These are phyloP conservation scores for Sphaerulina musiva DNA, from an alignment of 2,329 filamentous ascomycete genomes.

Conservation along the genomic window DNA sequence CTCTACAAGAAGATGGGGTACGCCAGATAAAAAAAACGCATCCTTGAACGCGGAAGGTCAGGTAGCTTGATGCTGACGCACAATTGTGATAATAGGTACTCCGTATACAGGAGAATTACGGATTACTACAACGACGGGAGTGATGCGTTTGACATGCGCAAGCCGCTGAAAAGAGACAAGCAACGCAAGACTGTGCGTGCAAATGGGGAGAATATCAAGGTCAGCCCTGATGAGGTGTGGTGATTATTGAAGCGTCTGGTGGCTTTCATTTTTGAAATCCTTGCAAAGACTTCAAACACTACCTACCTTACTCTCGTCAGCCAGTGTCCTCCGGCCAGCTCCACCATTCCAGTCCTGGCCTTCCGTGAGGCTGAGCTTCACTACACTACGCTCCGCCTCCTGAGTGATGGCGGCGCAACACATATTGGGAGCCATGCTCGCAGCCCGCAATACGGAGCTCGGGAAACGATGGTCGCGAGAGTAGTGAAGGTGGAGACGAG, in stretches of 20 bases:
- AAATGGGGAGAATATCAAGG: constrained; percentile 70
- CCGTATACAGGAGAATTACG: constrained; percentile 78
- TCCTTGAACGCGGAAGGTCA: constrained; percentile 4
- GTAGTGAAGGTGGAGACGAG: too few species aligned
- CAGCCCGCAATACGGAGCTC: too few species aligned
- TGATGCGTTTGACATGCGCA: constrained; percentile 96
- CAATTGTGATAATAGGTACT: constrained; percentile 48
- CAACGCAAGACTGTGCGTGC: constrained; percentile 68
- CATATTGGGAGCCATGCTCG: too few species aligned
- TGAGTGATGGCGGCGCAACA: too few species aligned
- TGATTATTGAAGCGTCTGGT: constrained; percentile 38
- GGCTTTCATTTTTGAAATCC: not conserved
- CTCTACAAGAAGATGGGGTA: constrained; percentile 87
- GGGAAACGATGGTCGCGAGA: too few species aligned
- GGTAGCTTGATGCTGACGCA: not conserved
- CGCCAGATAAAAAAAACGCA: constrained; percentile 14
- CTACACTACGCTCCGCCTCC: too few species aligned
- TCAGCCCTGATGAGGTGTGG: constrained; percentile 82
- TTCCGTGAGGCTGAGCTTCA: too few species aligned
- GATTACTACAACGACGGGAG: constrained; percentile 94
- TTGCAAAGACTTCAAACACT: too few species aligned
- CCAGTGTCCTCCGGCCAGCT: too few species aligned
- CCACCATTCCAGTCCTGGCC: too few species aligned
- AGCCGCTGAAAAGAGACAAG: constrained; percentile 75
- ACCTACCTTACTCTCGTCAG: too few species aligned